These are phyloP conservation scores for Neurospora hispaniola DNA, from an alignment of 495 filamentous ascomycete genomes.

Conservation along the genomic window DNA sequence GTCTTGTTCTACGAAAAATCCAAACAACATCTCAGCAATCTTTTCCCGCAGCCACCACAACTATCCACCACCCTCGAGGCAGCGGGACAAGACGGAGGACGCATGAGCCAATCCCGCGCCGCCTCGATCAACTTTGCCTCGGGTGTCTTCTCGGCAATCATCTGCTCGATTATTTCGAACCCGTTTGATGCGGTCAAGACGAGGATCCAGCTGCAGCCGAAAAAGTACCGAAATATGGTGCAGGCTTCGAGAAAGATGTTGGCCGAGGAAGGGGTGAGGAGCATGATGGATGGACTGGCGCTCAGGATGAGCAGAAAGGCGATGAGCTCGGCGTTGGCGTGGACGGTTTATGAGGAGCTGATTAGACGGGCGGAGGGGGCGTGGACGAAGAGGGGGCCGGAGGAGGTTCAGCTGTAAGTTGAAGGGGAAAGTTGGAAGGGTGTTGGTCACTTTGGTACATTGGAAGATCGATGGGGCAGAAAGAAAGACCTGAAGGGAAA, in stretches of 20 bases:
- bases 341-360: conserved; percentile 94
- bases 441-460: background rate
- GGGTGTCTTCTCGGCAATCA: conserved; percentile 59
- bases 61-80: conserved; percentile 6
- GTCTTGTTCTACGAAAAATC: conserved; percentile 88
- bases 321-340: conserved; percentile 79
- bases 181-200: conserved; percentile 97
- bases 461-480: no score
- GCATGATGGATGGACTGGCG: conserved; percentile 78
- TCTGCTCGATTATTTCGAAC: conserved; percentile 79
- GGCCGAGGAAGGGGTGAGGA: conserved; percentile 64
- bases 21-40: conserved; percentile 53
- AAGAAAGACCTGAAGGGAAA: background rate
- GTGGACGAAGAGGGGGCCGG: conserved; percentile 25
- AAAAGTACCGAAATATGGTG: conserved; percentile 75
- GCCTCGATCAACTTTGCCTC: conserved; percentile 76
- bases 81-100: background rate
- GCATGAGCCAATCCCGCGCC: conserved; percentile 36
- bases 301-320: conserved; percentile 88
- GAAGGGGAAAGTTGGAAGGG: background rate
- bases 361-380: conserved; percentile 63
- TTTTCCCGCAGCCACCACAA: conserved; percentile 9
- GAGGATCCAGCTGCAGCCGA: conserved; percentile 79
- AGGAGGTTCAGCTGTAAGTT: background rate
- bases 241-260: conserved; percentile 67